Percentiles rank a stretch among this genome's conserved stretches.
phyloP scores from a whole-genome alignment of 1,139 yeast species.

The Pichia cactophila region DNA sequence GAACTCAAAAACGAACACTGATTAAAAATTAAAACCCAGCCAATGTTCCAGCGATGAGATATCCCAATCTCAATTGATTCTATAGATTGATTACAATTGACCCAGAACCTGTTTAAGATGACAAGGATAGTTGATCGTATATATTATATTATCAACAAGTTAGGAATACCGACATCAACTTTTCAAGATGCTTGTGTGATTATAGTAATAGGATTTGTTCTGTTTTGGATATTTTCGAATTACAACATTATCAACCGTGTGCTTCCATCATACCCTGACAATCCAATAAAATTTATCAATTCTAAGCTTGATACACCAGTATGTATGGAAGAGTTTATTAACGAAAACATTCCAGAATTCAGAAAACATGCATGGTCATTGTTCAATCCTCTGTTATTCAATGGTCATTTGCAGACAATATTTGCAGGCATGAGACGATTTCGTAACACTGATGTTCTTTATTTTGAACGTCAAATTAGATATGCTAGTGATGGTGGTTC shows the following conservation, averaged over 20 bases:
- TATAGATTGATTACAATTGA: too few relatives aligned
- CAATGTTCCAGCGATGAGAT: too few relatives aligned
- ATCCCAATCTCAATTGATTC: too few relatives aligned
- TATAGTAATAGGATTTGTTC: constrained; percentile 3
- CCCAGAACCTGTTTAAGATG: background rate
- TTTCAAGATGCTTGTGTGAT: constrained; percentile 12
- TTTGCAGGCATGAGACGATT: constrained; percentile 55
- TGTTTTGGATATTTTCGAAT: constrained; percentile 3
- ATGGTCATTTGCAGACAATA: constrained; percentile 74
- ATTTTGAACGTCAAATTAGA: constrained; percentile 71
- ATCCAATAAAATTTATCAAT: constrained; percentile 10
- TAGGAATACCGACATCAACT: constrained; percentile 3
- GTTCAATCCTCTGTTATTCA: constrained; percentile 58
- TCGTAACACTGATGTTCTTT: constrained; percentile 48
- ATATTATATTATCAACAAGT: background rate
- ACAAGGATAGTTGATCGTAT: constrained; percentile 1
- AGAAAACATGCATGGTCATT: constrained; percentile 40
- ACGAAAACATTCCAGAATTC: constrained; percentile 36
- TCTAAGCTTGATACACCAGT: constrained; percentile 1
- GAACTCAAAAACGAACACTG: too few relatives aligned
- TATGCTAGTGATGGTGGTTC: constrained; percentile 60
- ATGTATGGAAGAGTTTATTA: constrained; percentile 10
- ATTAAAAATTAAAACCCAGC: too few relatives aligned
- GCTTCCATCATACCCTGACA: constrained; percentile 12
- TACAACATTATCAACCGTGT: constrained; percentile 13